Conservation (phyloP, 495 filamentous ascomycete species). For the Hyphodiscus hymeniophilus region DNA sequence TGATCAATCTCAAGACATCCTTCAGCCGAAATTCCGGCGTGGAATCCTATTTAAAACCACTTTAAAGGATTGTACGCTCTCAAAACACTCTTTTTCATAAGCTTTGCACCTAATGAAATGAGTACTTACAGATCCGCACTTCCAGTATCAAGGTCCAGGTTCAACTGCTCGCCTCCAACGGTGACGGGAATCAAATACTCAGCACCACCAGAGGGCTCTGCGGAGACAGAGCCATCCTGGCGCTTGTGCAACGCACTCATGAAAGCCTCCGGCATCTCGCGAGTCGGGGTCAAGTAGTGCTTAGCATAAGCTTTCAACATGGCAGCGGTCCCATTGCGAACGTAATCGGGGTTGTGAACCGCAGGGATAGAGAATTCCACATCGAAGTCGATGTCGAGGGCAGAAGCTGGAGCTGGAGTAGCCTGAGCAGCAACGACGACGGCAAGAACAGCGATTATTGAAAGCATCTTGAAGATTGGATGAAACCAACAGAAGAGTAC, state of each 20-base stretch:
- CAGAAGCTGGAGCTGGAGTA: conserved; percentile 15
- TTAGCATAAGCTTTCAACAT: conserved; percentile 23
- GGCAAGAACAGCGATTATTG: conserved; percentile 10
- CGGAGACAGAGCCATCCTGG: conserved; percentile 46
- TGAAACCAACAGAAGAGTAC: no score
- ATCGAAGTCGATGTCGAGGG: not conserved
- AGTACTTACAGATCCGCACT: conserved; percentile 73
- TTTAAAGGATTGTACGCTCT: no score
- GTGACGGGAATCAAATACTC: conserved; percentile 65
- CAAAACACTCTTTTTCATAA: not conserved
- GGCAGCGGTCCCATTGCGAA: conserved; percentile 23
- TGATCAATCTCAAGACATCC: no score
- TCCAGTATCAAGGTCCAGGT: conserved; percentile 78
- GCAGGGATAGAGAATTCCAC: conserved; percentile 13
- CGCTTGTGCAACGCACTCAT: conserved; percentile 11
- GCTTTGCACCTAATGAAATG: not conserved
- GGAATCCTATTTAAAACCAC: no score
- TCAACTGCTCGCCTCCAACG: conserved; percentile 66
- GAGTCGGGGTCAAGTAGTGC: conserved; percentile 14
- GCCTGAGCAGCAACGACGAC: conserved; percentile 14
- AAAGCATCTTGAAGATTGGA: conserved; percentile 14
- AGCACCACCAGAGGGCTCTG: conserved; percentile 50
- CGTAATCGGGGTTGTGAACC: conserved; percentile 14
- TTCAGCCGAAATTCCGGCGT: no score
- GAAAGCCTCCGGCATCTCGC: conserved; percentile 7